Base-by-base conservation (phyloP, 2,329 filamentous ascomycete species). In the Fusarium sp. region DNA sequence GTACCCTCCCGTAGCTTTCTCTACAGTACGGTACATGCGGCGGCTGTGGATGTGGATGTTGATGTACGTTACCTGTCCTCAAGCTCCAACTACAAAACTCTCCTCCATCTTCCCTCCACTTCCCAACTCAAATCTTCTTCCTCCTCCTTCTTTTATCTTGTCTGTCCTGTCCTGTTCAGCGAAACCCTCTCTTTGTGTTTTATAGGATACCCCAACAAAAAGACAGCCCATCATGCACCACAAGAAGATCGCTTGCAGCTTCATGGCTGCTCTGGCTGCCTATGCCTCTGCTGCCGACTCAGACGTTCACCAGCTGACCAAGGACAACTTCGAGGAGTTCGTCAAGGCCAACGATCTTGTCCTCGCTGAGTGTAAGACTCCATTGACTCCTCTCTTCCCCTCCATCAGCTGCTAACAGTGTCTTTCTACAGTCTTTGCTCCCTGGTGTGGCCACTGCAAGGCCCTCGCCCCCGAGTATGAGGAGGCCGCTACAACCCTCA, bases 391-490 rank as follows among this genome's bases (percentile, higher is more conserved):
- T 42, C 7, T 29, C 35, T 39, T 18, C 39, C 36, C n/a, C 54
- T 35, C 50, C n/a, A 20, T n/a, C 36, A 38, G 29, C 65, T 50
- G 65, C 83, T 88, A 79, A 88, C 80, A 50, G 47, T 15, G 42
- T 18, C 33, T 47, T 61, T 61, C 52, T 11, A 65, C 71, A 94
- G 92, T 98, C 90, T 98, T 94, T 83, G 95, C 95, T 76, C 95
- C 95, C 77, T 97, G 95, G 95, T 97, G 93, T 78, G 95, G 95
- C 75, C 95, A 98, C 89, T 98, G 95, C 93, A 98, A 99, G 89
- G 95, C 95, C 68, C 93, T 99, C 75, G 96, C 93, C 71, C 93
- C 93, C 81, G 93, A 96, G 85, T 97, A 96, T 84, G 94, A 97
- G 86, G 90, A 93, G 82, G 93, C 94, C 57, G 94, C 94, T 55